Evolutionary conservation across 2,329 filamentous ascomycete genomes (phyloP).

Genomic region (Penicillium oxalicum): DNA sequence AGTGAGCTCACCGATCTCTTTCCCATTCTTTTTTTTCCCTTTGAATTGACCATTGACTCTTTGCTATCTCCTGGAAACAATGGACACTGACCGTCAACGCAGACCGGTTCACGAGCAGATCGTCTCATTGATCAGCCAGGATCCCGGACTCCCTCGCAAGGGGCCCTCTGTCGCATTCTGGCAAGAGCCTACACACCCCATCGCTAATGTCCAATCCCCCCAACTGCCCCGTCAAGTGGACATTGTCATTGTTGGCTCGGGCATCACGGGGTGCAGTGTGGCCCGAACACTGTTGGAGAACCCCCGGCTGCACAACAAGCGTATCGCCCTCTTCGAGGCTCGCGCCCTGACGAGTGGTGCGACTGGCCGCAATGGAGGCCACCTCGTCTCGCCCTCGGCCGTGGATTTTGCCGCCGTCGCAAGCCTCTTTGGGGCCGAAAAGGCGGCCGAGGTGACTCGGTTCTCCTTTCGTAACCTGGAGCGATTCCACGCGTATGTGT

Average conservation of each 20-base stretch:
- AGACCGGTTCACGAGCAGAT: background rate
- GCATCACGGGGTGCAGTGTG: slow-evolving; percentile 23
- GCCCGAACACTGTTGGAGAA: slow-evolving; percentile 18
- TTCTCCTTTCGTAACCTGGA: slow-evolving; percentile 4
- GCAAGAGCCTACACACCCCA: slow-evolving; percentile 19
- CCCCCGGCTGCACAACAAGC: background rate
- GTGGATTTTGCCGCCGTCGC: slow-evolving; percentile 2
- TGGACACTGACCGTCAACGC: background rate
- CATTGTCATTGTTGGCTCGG: slow-evolving; percentile 24
- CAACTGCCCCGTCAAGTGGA: slow-evolving; percentile 16
- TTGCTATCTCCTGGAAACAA: background rate
- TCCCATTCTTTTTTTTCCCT: no score
- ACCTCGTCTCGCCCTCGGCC: slow-evolving; percentile 1
- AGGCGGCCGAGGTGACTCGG: background rate
- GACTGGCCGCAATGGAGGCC: slow-evolving; percentile 1
- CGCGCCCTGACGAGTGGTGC: slow-evolving; percentile 1
- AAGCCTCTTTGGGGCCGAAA: background rate
- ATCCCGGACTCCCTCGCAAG: slow-evolving; percentile 1
- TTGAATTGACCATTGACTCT: background rate
- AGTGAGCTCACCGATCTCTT: no score
- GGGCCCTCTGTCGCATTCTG: slow-evolving; percentile 8
- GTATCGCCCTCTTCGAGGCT: slow-evolving; percentile 1
- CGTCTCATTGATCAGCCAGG: slow-evolving; percentile 1
- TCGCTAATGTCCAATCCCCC: slow-evolving; percentile 14
- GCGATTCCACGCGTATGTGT: slow-evolving; percentile 1